Evolutionary conservation across 768 basidiomycete genomes (phyloP), one percentile per base, ranked within the genome.

Genomic region (Trametes cinnabarina): DNA sequence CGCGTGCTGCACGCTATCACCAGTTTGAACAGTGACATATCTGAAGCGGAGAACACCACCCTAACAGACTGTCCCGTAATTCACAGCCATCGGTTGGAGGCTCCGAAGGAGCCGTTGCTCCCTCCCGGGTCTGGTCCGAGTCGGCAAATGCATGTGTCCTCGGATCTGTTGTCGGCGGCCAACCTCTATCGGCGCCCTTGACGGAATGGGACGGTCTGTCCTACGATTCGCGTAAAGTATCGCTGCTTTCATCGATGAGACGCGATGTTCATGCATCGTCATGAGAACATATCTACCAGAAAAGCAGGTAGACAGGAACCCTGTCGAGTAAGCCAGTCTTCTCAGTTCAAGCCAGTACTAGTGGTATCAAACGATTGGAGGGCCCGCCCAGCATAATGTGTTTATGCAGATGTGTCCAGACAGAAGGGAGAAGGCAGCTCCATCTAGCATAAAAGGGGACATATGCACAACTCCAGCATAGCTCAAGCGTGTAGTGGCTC

Each of bases 261-360:
- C n/a, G 49, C 28, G n/a, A 26, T 40, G 17, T n/a, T n/a, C n/a
- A n/a, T n/a, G n/a, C n/a, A n/a, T 43, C 23, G 17, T 11, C 34
- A 41, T 61, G 59, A 52, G 59, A 61, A 55, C 6, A 51, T 55
- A 19, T 39, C 26, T 22, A 54, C 59, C 0, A 34, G 49, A 52
- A 23, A 34, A 60, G 59, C 25, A 28, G 7, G 22, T n/a, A 37
- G 51, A 22, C 7, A 32, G 40, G 25, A 46, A 26, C 25, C 14
- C 23, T 17, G 23, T 28, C 44, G 14, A 17, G 6, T 28, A 25
- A n/a, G 23, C 26, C 44, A 26, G 25, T 26, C 25, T 28, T 15
- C 19, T 25, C 2, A 5, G 5, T 32, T n/a, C 26, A 10, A 26
- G 26, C 30, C 30, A 12, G 12, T 6, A 32, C 0, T 32, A 32